Base-by-base conservation (phyloP, 768 basidiomycete genomes). In the Coprinopsis strossmayeri region DNA sequence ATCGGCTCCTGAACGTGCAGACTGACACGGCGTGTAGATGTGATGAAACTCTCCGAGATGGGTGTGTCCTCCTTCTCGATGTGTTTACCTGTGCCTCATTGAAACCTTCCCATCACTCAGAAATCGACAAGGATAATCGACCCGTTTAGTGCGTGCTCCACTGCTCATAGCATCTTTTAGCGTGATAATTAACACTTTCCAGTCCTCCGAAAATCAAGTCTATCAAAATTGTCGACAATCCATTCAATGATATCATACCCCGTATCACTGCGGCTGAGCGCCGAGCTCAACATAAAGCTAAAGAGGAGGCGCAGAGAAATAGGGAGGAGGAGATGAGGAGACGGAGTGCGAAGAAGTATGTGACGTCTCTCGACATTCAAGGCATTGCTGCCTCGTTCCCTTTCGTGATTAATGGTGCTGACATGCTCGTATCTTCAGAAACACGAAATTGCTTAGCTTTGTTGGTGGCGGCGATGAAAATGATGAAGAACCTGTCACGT, bases 191-290 rank as follows among this genome's bases (percentile, higher is more conserved):
- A 59, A 52, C 17, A 49, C 30, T 2, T 7, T 12, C 21, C 56
- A 93, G 92, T 55, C 92, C 96, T 2, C 93, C 95, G 0, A 93
- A 87, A 61, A 95, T 99, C 62, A 87, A 83, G 57, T 77, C 78
- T 1, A 74, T 95, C 24, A 79, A 83, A 9, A 87, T 99, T 45
- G 61, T 91, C 25, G 92, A 96, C 46, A 95, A 98, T 60, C 95
- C 96, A 0, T 97, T 96, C 62, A 79, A 85, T 46, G 94, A 98
- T 60, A 96, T 98, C 55, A 78, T 93, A 30, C 95, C 95, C 3
- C 84, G 96, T 21, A 99, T 98, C 52, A 99, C 96, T 1, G 92
- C 93, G 1, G 91, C 82, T 1, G 96, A 98, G 68, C 85, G 87
- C 53, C 78, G 84, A 34, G 84, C 74, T 0, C 96, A 99, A 61